Percentiles rank a stretch among this genome's conserved stretches.
phyloP scores from a whole-genome alignment of 2,329 filamentous ascomycete genomes.

The Huntiella omanensis region DNA sequence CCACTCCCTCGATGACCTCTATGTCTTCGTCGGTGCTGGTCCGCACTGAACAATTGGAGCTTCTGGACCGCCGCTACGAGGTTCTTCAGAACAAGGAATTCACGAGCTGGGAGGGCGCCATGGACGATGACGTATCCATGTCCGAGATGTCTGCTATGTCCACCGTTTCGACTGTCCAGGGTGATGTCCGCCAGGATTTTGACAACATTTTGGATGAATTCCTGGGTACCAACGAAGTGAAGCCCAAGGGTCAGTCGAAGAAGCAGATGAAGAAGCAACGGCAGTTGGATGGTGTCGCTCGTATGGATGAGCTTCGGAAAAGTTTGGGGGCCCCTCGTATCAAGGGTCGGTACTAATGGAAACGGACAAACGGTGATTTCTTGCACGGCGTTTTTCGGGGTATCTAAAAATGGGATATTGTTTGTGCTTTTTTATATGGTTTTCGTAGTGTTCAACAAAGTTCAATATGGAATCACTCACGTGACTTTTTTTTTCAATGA shows the following conservation, averaged over 20 bases:
- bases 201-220: slow-evolving; percentile 88
- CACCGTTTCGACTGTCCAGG: slow-evolving; percentile 46
- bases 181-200: slow-evolving; percentile 59
- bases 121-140: slow-evolving; percentile 28
- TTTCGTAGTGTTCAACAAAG: not conserved
- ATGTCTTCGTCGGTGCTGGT: slow-evolving; percentile 82
- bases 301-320: slow-evolving; percentile 75
- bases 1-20: slow-evolving; percentile 69
- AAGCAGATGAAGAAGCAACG: slow-evolving; percentile 71
- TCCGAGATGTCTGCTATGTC: slow-evolving; percentile 42
- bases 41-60: slow-evolving; percentile 67
- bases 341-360: slow-evolving; percentile 13
- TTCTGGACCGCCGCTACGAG: slow-evolving; percentile 83
- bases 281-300: slow-evolving; percentile 62
- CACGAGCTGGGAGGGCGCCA: slow-evolving; percentile 20
- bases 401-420: slow-evolving; percentile 4
- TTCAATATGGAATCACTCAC: too few species aligned
- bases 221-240: slow-evolving; percentile 33
- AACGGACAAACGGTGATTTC: not conserved
- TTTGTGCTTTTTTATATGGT: not conserved
- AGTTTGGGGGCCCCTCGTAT: slow-evolving; percentile 62
- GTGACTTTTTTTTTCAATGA: too few species aligned
- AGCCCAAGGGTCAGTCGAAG: slow-evolving; percentile 42
- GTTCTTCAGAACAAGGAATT: slow-evolving; percentile 61
- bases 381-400: slow-evolving; percentile 1